Base-by-base conservation (phyloP, 805 yeast genomes). In the Kodamaea nitidulidarum region DNA sequence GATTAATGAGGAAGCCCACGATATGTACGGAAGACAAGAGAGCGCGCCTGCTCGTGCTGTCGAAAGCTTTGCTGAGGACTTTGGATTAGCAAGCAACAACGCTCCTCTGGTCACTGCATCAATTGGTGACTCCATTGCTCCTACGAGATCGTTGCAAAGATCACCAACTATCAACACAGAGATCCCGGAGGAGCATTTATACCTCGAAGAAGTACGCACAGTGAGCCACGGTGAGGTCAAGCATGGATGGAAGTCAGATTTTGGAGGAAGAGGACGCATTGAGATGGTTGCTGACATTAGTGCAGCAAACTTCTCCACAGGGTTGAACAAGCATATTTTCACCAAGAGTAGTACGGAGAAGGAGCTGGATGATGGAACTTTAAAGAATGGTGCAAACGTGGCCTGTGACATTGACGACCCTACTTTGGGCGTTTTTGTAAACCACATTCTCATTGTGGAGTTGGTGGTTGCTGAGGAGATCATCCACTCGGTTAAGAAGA, bases 191-290 rank as follows among this genome's bases (percentile, higher is more conserved):
- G 45, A 52, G 27, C 56, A 51, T 4, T 43, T 84, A 10, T 83
- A 74, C 49, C 59, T 80, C 9, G 95, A 88, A 57, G 96, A 90
- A 52, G 73, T 75, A 6, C 72, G 90, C 21, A 76, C 85, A 4
- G 66, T 93, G 7, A 75, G 82, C 9, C 75, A 80, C 39, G 96
- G 96, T 8, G 95, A 86, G 44, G 61, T 88, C 54, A 86, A 84
- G 55, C 71, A 76, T 21, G 99, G 99, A 3, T 93, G 99, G 99
- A 93, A 93, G 58, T 79, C 93, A 1, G 98, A 93, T 60, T 90
- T 83, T 56, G 62, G 80, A 4, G 83, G 79, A 30, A 71, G 72
- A 32, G 98, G 98, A 4, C 71, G 77, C 39, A 81, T 90, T 43
- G 96, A 88, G 58, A 58, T 88, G 33, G 81, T 83, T 21, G 87